A percentile compares a stretch with the other conserved stretches of the same genome.
These are phyloP conservation scores for Metschnikowia kofuensis DNA, from an alignment of 805 yeast species.

Conservation along the genomic window DNA sequence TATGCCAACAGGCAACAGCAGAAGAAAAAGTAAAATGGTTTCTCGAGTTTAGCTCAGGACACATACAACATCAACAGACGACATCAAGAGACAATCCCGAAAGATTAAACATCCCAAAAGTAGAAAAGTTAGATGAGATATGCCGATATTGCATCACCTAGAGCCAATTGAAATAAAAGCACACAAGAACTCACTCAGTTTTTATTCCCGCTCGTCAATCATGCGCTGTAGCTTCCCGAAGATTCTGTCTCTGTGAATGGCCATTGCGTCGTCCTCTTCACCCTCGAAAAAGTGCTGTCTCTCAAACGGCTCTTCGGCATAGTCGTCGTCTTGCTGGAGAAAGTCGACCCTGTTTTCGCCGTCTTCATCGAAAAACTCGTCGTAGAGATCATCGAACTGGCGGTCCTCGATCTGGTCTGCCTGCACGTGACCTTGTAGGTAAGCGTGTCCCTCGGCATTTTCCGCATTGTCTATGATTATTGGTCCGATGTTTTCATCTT, in stretches of 20 bases:
- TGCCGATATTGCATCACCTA: no score
- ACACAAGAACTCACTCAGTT: no score
- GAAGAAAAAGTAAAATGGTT: no score
- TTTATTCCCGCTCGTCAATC: slow-evolving; percentile 39
- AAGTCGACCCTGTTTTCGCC: slow-evolving; percentile 33
- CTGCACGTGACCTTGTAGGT: slow-evolving; percentile 20
- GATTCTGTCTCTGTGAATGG: slow-evolving; percentile 60
- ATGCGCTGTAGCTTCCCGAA: slow-evolving; percentile 55
- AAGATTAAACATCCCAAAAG: no score
- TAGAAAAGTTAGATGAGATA: no score
- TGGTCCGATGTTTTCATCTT: slow-evolving; percentile 14
- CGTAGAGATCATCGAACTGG: slow-evolving; percentile 20
- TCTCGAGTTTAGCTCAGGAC: no score
- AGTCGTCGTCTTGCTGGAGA: slow-evolving; percentile 10
- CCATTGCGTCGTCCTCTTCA: slow-evolving; percentile 59
- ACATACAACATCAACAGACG: no score
- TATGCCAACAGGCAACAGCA: no score
- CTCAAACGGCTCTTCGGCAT: slow-evolving; percentile 19
- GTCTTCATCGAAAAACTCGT: slow-evolving; percentile 28
- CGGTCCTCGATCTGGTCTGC: slow-evolving; percentile 16
- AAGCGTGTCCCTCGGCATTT: slow-evolving; percentile 14
- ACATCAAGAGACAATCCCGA: no score
- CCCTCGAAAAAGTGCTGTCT: slow-evolving; percentile 55
- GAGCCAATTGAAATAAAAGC: no score
- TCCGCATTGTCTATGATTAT: slow-evolving; percentile 14